A percentile compares a stretch with the other conserved stretches of the same genome.
These are phyloP conservation scores for Rheum nobile DNA, from an alignment of 148 eudicot genomes.

Conservation along the genomic window DNA sequence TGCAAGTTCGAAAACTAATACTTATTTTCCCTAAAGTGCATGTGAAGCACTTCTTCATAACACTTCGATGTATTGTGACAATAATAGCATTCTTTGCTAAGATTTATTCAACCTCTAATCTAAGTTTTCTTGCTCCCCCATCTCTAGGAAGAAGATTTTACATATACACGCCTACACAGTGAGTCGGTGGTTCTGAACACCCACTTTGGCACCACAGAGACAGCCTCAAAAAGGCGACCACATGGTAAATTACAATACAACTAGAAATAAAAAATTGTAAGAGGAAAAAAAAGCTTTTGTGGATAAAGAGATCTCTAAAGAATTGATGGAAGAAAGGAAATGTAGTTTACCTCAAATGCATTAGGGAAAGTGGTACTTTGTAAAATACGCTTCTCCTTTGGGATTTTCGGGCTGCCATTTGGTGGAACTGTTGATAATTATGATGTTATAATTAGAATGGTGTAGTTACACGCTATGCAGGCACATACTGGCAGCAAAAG, in stretches of 20 bases:
- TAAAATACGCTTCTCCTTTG: slow-evolving; percentile 29
- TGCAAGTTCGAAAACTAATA: neutral
- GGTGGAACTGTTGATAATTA: slow-evolving; percentile 17
- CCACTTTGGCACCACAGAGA: neutral
- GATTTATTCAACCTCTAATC: neutral
- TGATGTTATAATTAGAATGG: neutral
- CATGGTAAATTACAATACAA: neutral
- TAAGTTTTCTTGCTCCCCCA: neutral
- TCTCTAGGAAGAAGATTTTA: neutral
- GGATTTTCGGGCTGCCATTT: slow-evolving; percentile 26
- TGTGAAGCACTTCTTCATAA: neutral
- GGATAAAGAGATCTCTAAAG: neutral
- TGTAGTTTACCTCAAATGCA: slow-evolving; percentile 47
- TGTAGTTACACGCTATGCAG: neutral
- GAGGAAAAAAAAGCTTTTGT: neutral
- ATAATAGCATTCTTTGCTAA: neutral
- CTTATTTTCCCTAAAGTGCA: neutral
- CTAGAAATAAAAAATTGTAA: neutral
- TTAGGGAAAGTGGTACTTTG: slow-evolving; percentile 45
- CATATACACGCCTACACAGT: neutral
- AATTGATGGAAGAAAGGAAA: neutral
- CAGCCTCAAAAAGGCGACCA: neutral
- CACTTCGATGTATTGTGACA: neutral
- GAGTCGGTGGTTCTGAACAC: neutral
- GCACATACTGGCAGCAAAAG: neutral